Evolutionary conservation across 2,329 filamentous ascomycete species (phyloP).

Genomic region (Arthrobotrys megalospora): DNA sequence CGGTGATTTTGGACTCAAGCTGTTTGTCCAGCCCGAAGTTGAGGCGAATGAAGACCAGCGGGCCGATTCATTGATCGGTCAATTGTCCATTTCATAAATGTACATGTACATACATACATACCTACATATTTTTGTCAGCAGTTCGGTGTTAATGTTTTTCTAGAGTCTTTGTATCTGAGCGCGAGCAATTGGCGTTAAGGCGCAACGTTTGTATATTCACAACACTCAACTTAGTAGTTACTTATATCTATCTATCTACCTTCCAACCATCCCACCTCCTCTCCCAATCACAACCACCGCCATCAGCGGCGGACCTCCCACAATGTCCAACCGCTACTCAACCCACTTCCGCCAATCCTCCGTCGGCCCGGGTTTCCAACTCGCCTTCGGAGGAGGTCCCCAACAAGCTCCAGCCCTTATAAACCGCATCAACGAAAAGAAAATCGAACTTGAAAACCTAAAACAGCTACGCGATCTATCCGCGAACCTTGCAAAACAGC

Average conservation of each 20-base stretch:
- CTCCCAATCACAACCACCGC: slow-evolving; percentile 3
- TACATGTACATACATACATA: not conserved
- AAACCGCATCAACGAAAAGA: slow-evolving; percentile 87
- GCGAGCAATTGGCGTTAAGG: too few relatives aligned
- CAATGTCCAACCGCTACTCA: slow-evolving; percentile 74
- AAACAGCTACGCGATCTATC: slow-evolving; percentile 84
- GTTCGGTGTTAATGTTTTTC: too few relatives aligned
- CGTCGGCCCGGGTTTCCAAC: slow-evolving; percentile 67
- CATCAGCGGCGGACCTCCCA: slow-evolving; percentile 65
- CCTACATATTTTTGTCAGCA: too few relatives aligned
- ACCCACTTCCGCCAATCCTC: slow-evolving; percentile 77
- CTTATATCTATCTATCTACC: not conserved
- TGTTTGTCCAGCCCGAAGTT: not conserved
- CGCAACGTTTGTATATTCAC: too few relatives aligned
- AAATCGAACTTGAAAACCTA: slow-evolving; percentile 83
- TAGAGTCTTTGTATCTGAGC: too few relatives aligned
- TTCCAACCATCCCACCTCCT: not conserved
- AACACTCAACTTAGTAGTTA: too few relatives aligned
- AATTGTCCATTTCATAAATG: not conserved
- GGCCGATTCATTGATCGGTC: not conserved
- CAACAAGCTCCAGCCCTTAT: slow-evolving; percentile 65
- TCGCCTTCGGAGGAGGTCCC: slow-evolving; percentile 41
- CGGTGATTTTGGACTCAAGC: slow-evolving; percentile 1
- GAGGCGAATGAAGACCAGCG: not conserved
- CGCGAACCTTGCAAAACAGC: slow-evolving; percentile 82